Base-by-base conservation (phyloP, 1,139 yeast genomes). In the Sugiyamaella neomexicana region DNA sequence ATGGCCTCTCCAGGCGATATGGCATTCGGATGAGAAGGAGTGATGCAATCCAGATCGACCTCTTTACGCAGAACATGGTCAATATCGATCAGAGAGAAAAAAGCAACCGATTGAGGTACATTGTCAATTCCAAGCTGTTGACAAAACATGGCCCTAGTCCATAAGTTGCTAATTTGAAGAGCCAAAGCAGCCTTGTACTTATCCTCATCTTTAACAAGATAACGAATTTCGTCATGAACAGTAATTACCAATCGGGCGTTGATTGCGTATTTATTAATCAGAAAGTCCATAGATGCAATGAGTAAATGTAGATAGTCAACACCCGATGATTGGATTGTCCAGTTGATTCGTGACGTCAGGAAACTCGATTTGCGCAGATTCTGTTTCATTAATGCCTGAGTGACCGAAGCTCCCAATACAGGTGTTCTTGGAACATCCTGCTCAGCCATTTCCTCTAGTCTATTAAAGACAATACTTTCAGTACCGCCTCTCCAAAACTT, bases 281-380 rank as follows among this genome's bases (percentile, higher is more conserved):
- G 75, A 65, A 89, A 89, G 57, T 89, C 89, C 98, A 95, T 93
- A 0, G 97, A 83, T 4, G 90, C 81, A 54, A 93, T 79, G 55
- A 95, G 71, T 42, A 95, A 70, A 68, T 95, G 99, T 52, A 95
- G 75, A 67, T 95, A 95, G 68, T 95, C 99, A 15, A 95, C 99
- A 41, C 99, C 99, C 0, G 97, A 89, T 41, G 97, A 89, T 69
- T 95, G 99, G 66, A 95, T 95, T 0, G 97, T 89, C 99, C 99
- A 95, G 66, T 95, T 95, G 60, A 91, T 86, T 64, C 99, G 74
- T 1, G 97, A 89, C 0, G 99, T 95, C 64, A 93, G 72, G 68
- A 86, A 93, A 1, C 80, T 75, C 55, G 83, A 83, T 45, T 80
- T 75, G 55, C 81, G 81, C 64, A 95, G 78, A 65, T 91, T 84